These are phyloP conservation scores for Ophiostoma sp. DNA, from an alignment of 2,329 filamentous ascomycete species.

Conservation along the genomic window DNA sequence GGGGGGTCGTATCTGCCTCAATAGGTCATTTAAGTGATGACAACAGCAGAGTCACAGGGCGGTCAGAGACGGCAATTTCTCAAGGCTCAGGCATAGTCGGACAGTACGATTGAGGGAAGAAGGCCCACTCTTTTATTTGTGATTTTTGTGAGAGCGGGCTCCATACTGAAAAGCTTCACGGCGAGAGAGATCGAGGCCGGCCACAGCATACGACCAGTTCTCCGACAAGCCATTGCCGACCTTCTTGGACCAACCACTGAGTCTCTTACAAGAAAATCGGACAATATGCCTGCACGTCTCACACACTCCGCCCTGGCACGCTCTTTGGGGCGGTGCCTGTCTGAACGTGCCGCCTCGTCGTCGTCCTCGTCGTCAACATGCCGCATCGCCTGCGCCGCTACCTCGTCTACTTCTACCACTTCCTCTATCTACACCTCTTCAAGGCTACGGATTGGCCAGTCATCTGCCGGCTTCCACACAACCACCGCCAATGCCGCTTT, in stretches of 20 bases:
- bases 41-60: conserved; percentile 22
- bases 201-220: conserved; percentile 4
- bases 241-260: not conserved
- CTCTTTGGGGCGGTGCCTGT: conserved; percentile 23
- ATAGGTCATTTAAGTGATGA: not conserved
- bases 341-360: conserved; percentile 18
- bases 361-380: not conserved
- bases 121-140: not conserved
- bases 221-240: conserved; percentile 5
- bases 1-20: conserved; percentile 16
- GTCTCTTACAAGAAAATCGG: not conserved
- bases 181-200: conserved; percentile 9
- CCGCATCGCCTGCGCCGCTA: not conserved
- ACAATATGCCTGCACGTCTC: conserved; percentile 23
- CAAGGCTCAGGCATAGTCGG: not conserved
- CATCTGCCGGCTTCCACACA: conserved; percentile 19
- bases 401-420: not conserved
- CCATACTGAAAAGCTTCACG: conserved; percentile 17
- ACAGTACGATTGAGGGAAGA: conserved; percentile 6
- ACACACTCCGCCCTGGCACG: conserved; percentile 3
- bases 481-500: conserved; percentile 1
- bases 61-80: conserved; percentile 25
- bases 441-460: conserved; percentile 1
- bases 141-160: conserved; percentile 1
- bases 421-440: conserved; percentile 8